Percentiles rank a stretch among this genome's conserved stretches.
Conservation (phyloP, 306 rosid species). For the Ochetophila trinervis region DNA sequence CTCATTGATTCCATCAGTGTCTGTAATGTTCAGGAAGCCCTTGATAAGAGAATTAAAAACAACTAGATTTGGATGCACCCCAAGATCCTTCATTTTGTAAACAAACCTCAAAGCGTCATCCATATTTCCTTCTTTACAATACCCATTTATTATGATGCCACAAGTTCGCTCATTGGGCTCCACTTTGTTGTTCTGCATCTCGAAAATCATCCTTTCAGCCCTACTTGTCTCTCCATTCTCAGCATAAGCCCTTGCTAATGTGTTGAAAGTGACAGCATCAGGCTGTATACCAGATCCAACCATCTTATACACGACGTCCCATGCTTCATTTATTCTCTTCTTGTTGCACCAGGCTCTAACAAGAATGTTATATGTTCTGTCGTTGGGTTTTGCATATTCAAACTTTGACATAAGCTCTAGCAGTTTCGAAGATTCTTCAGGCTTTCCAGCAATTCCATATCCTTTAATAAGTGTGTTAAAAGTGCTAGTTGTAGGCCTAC, state of each 20-base stretch:
- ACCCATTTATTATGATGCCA: constrained; percentile 74
- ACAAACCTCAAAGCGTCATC: constrained; percentile 77
- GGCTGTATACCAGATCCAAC: constrained; percentile 70
- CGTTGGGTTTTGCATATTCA: constrained; percentile 64
- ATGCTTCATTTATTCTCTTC: constrained; percentile 63
- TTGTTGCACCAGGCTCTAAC: constrained; percentile 80
- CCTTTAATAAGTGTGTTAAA: constrained; percentile 92
- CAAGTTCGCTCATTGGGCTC: constrained; percentile 86
- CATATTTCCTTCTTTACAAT: constrained; percentile 86
- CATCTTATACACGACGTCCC: constrained; percentile 70
- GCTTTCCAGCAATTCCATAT: constrained; percentile 70
- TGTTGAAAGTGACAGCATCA: constrained; percentile 85
- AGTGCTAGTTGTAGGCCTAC: constrained; percentile 85
- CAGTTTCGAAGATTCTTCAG: constrained; percentile 62
- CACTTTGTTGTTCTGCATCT: constrained; percentile 59
- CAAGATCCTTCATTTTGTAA: constrained; percentile 70
- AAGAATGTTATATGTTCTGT: constrained; percentile 81
- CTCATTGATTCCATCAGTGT: constrained; percentile 73
- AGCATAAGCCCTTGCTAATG: constrained; percentile 82
- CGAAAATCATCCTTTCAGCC: constrained; percentile 68
- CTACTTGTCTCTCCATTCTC: constrained; percentile 64
- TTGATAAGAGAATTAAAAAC: constrained; percentile 85
- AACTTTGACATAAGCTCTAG: constrained; percentile 61
- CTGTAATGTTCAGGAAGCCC: constrained; percentile 72
- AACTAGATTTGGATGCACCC: constrained; percentile 72